These are phyloP conservation scores for Jaapia argillacea DNA, from an alignment of 768 basidiomycete genomes.

Conservation along the genomic window DNA sequence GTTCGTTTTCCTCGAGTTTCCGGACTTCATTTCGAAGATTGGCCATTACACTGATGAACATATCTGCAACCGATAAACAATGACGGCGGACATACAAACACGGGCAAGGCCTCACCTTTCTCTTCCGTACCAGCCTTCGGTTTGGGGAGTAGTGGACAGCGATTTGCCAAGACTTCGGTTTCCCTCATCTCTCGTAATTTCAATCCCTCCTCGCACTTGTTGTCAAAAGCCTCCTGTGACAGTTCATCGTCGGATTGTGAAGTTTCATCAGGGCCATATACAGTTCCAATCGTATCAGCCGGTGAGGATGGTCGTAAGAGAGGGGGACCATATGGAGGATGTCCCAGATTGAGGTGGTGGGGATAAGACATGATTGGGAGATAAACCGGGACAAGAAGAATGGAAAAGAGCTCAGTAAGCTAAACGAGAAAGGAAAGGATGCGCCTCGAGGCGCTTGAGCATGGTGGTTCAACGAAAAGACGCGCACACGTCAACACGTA, in stretches of 20 bases:
- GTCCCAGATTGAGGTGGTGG: conserved; percentile 23
- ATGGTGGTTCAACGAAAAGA: too few relatives aligned
- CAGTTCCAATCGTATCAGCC: conserved; percentile 35
- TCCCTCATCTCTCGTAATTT: conserved; percentile 24
- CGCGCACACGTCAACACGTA: too few relatives aligned
- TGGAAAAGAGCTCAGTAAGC: too few relatives aligned
- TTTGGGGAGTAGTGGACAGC: conserved; percentile 23
- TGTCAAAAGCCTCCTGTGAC: conserved; percentile 24
- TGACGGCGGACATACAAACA: background rate
- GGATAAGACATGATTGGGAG: conserved; percentile 19
- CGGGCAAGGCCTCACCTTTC: conserved; percentile 20
- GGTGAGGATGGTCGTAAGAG: conserved; percentile 37
- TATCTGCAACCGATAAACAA: conserved; percentile 13
- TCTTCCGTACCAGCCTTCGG: conserved; percentile 25
- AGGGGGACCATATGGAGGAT: conserved; percentile 37
- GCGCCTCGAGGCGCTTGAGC: too few relatives aligned
- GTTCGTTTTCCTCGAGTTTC: conserved; percentile 33
- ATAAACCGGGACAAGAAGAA: too few relatives aligned
- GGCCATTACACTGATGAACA: conserved; percentile 27
- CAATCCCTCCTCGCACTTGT: conserved; percentile 24
- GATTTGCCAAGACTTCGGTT: conserved; percentile 25
- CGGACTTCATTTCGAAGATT: conserved; percentile 26
- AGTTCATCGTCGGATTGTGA: conserved; percentile 27
- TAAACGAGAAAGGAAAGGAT: too few relatives aligned
- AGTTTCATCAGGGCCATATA: conserved; percentile 38